A percentile compares a stretch with the other conserved stretches of the same genome.
Evolutionary conservation across 768 basidiomycete species (phyloP).

Genomic region (Mycena galericulata): DNA sequence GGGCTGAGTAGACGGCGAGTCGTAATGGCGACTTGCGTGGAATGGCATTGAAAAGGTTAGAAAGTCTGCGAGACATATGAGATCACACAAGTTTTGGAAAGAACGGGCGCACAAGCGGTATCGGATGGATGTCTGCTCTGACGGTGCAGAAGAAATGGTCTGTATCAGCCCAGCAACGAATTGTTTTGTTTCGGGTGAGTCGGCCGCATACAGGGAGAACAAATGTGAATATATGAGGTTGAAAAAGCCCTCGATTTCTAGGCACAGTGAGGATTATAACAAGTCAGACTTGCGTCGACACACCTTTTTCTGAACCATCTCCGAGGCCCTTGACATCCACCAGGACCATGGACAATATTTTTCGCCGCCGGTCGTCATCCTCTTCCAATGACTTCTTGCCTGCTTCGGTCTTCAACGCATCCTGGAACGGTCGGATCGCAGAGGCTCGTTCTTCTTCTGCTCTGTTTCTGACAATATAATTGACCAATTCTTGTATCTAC

Average conservation of each 20-base stretch:
- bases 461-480: slow-evolving; percentile 74
- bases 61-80: slow-evolving; percentile 60
- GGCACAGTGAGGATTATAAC: slow-evolving; percentile 12
- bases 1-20: slow-evolving; percentile 67
- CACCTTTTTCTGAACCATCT: slow-evolving; percentile 84
- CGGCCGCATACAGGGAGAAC: slow-evolving; percentile 66
- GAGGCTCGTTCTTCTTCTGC: slow-evolving; percentile 76
- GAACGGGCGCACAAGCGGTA: slow-evolving; percentile 75
- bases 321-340: slow-evolving; percentile 76
- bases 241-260: slow-evolving; percentile 91
- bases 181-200: slow-evolving; percentile 66
- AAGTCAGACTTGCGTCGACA: not conserved
- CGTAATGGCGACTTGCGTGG: slow-evolving; percentile 77
- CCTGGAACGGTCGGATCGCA: slow-evolving; percentile 75
- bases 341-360: slow-evolving; percentile 70
- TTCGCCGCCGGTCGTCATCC: slow-evolving; percentile 63
- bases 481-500: slow-evolving; percentile 83
- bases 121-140: slow-evolving; percentile 69
- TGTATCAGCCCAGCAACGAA: slow-evolving; percentile 63
- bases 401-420: slow-evolving; percentile 63
- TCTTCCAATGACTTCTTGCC: slow-evolving; percentile 66
- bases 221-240: slow-evolving; percentile 84
- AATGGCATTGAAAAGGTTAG: slow-evolving; percentile 85
- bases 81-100: slow-evolving; percentile 25
- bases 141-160: slow-evolving; percentile 65